Evolutionary conservation across 2,329 filamentous ascomycete genomes (phyloP).

Genomic region (Venturiaceae sp.): DNA sequence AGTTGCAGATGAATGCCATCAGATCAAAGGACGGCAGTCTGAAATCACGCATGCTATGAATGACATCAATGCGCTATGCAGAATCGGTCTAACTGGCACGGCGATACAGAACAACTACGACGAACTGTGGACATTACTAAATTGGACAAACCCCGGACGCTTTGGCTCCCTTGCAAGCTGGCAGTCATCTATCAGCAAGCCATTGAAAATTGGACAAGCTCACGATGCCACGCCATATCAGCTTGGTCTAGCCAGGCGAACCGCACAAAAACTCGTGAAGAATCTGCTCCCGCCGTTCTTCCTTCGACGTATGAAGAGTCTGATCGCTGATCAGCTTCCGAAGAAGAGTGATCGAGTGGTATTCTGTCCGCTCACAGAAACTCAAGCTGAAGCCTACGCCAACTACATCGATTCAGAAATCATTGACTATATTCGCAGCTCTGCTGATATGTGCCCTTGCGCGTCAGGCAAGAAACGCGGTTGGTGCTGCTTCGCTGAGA

Average conservation of each 20-base stretch:
- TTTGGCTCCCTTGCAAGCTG: constrained; percentile 63
- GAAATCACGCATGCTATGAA: constrained; percentile 81
- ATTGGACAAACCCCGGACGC: constrained; percentile 85
- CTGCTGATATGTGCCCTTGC: constrained; percentile 61
- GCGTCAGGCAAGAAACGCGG: constrained; percentile 61
- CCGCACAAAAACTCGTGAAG: constrained; percentile 73
- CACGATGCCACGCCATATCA: constrained; percentile 82
- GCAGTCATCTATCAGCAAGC: constrained; percentile 67
- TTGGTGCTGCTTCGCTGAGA: constrained; percentile 62
- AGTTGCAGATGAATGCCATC: constrained; percentile 88
- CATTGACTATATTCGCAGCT: constrained; percentile 57
- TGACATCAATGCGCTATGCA: constrained; percentile 79
- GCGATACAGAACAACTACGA: constrained; percentile 98
- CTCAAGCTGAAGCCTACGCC: constrained; percentile 74
- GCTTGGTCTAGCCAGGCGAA: constrained; percentile 69
- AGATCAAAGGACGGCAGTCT: constrained; percentile 69
- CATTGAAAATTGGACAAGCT: constrained; percentile 78
- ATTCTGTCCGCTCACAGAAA: constrained; percentile 81
- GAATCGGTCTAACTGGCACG: constrained; percentile 88
- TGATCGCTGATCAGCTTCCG: constrained; percentile 86
- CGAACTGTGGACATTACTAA: constrained; percentile 89
- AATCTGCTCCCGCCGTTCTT: constrained; percentile 88
- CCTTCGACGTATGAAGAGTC: constrained; percentile 79
- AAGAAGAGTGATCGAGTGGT: constrained; percentile 93
- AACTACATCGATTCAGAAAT: constrained; percentile 67